phyloP scores from a whole-genome alignment of 768 basidiomycete species.

The Collybia mongolica region DNA sequence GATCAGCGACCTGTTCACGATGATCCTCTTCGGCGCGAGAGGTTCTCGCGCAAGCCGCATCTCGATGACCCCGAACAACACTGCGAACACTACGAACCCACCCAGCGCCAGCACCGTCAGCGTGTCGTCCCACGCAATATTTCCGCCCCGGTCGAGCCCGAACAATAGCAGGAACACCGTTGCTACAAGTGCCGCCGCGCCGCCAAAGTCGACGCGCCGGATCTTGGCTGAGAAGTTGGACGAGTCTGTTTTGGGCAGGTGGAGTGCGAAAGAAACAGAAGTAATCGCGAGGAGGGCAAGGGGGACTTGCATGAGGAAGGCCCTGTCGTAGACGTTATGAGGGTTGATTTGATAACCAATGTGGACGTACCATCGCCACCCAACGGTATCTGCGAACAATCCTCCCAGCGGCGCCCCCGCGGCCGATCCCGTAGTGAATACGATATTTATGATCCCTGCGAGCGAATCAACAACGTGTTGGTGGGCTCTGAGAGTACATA shows the following conservation, averaged over 20 bases:
- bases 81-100: constrained; percentile 29
- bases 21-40: constrained; percentile 55
- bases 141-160: constrained; percentile 54
- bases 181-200: constrained; percentile 56
- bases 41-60: constrained; percentile 51
- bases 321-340: constrained; percentile 28
- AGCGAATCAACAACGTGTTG: not conserved
- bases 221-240: constrained; percentile 49
- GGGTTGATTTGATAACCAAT: not conserved
- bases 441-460: constrained; percentile 55
- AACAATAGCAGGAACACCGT: constrained; percentile 57
- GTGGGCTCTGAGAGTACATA: constrained; percentile 9
- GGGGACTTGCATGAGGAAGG: constrained; percentile 62
- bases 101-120: constrained; percentile 35
- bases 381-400: constrained; percentile 58
- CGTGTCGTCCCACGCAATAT: constrained; percentile 43
- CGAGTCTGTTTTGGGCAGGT: constrained; percentile 42
- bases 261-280: constrained; percentile 51
- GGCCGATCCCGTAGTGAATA: constrained; percentile 56
- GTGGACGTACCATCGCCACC: constrained; percentile 57
- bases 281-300: constrained; percentile 52
- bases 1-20: constrained; percentile 48
- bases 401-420: constrained; percentile 66
- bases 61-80: constrained; percentile 46
- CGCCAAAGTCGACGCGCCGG: constrained; percentile 61